Conservation (phyloP, 805 yeast genomes). For the Metschnikowia dekortorum region DNA sequence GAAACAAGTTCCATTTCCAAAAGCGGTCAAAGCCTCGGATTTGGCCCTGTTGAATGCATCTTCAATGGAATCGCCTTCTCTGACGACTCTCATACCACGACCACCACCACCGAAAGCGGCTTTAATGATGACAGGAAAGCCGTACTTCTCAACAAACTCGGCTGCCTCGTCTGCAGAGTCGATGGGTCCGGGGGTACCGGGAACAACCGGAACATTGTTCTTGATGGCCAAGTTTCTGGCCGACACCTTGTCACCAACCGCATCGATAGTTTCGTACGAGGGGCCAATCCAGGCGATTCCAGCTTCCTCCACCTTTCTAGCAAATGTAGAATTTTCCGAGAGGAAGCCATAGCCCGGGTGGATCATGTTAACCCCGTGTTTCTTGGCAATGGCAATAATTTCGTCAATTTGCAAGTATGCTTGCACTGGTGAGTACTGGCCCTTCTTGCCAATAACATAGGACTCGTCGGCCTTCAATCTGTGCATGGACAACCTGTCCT, state of each 20-base stretch:
- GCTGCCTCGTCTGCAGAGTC: conserved; percentile 72
- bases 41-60: conserved; percentile 94
- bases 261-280: conserved; percentile 75
- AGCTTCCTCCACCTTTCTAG: conserved; percentile 80
- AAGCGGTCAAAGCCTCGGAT: conserved; percentile 92
- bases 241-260: conserved; percentile 95
- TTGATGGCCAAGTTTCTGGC: conserved; percentile 84
- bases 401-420: conserved; percentile 96
- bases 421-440: conserved; percentile 90
- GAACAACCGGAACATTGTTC: conserved; percentile 88
- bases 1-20: conserved; percentile 97
- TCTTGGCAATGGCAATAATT: conserved; percentile 70
- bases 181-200: conserved; percentile 98
- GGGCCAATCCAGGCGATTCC: conserved; percentile 98
- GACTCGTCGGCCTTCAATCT: conserved; percentile 92
- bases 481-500: conserved; percentile 92
- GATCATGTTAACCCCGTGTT: conserved; percentile 35
- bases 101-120: conserved; percentile 99
- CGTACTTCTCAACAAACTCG: conserved; percentile 76
- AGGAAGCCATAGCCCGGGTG: conserved; percentile 56
- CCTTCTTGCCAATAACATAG: conserved; percentile 83
- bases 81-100: conserved; percentile 98
- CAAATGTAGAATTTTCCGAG: conserved; percentile 90
- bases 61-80: conserved; percentile 88
- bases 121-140: conserved; percentile 94